Evolutionary conservation across 1,139 yeast genomes (phyloP).

Genomic region (Debaryomyces nepalensis): DNA sequence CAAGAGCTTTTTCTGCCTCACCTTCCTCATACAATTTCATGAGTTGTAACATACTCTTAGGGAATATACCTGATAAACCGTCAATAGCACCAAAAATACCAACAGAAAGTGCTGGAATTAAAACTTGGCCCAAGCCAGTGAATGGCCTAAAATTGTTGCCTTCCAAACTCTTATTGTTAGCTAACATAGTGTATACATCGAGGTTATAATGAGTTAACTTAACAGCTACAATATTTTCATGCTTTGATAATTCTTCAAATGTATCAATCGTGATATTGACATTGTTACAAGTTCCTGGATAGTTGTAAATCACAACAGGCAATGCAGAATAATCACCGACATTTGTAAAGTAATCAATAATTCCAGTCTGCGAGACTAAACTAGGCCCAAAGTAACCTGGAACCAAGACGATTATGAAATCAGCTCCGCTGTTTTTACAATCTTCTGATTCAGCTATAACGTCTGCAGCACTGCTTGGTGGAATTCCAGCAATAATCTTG

Average conservation of each 20-base stretch:
- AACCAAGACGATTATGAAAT: constrained; percentile 35
- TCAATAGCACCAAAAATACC: constrained; percentile 52
- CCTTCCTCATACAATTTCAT: constrained; percentile 33
- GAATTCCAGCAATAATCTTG: constrained; percentile 42
- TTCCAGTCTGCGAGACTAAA: constrained; percentile 39
- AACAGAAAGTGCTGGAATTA: constrained; percentile 48
- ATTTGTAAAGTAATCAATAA: constrained; percentile 35
- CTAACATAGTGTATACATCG: constrained; percentile 42
- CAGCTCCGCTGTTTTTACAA: constrained; percentile 38
- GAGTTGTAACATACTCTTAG: constrained; percentile 42
- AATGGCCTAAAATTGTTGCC: constrained; percentile 43
- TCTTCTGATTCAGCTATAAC: constrained; percentile 32
- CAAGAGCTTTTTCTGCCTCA: constrained; percentile 42
- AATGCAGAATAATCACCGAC: constrained; percentile 37
- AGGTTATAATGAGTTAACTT: constrained; percentile 47
- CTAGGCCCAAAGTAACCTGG: constrained; percentile 42
- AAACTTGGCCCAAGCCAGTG: constrained; percentile 54
- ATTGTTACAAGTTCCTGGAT: constrained; percentile 45
- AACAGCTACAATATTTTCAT: constrained; percentile 42
- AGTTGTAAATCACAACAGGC: constrained; percentile 42
- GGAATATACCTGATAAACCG: constrained; percentile 48
- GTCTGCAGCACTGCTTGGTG: constrained; percentile 34
- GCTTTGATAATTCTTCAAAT: constrained; percentile 33
- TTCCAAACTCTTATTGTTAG: constrained; percentile 37
- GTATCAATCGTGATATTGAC: constrained; percentile 41